phyloP scores from a whole-genome alignment of 805 yeast genomes.

The Nakazawaea wyomingensis region DNA sequence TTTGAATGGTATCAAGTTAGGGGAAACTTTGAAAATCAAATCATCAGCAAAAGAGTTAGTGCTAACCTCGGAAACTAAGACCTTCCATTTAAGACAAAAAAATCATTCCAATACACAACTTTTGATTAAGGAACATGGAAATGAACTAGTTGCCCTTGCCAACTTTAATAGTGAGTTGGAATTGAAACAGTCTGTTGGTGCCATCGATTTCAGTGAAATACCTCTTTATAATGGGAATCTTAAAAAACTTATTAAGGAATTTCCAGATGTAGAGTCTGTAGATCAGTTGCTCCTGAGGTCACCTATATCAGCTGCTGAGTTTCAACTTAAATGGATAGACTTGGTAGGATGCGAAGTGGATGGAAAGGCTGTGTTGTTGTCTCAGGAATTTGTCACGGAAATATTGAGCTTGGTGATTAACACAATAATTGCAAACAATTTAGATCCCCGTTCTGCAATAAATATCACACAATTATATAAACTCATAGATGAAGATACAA shows the following conservation, averaged over 20 bases:
- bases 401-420: constrained; percentile 13
- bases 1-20: constrained; percentile 28
- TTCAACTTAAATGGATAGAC: constrained; percentile 44
- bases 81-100: constrained; percentile 68
- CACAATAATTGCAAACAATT: constrained; percentile 12
- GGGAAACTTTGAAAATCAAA: constrained; percentile 24
- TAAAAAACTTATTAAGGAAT: constrained; percentile 9
- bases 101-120: constrained; percentile 86
- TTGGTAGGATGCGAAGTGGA: constrained; percentile 52
- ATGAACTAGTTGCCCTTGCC: constrained; percentile 28
- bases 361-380: constrained; percentile 33
- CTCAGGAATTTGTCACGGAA: constrained; percentile 13
- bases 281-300: constrained; percentile 35
- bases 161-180: constrained; percentile 34
- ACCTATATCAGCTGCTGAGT: constrained; percentile 52
- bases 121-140: constrained; percentile 31
- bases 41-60: constrained; percentile 42
- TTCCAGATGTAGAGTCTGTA: constrained; percentile 19
- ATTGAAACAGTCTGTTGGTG: constrained; percentile 26
- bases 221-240: constrained; percentile 33
- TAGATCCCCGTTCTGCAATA: constrained; percentile 3
- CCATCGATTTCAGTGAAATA: constrained; percentile 24
- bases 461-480: constrained; percentile 17
- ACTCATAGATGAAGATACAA: constrained; percentile 22
- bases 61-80: constrained; percentile 50